Evolutionary conservation across 73 alveolate species (phyloP).

Genomic region (Blepharisma stoltei): DNA sequence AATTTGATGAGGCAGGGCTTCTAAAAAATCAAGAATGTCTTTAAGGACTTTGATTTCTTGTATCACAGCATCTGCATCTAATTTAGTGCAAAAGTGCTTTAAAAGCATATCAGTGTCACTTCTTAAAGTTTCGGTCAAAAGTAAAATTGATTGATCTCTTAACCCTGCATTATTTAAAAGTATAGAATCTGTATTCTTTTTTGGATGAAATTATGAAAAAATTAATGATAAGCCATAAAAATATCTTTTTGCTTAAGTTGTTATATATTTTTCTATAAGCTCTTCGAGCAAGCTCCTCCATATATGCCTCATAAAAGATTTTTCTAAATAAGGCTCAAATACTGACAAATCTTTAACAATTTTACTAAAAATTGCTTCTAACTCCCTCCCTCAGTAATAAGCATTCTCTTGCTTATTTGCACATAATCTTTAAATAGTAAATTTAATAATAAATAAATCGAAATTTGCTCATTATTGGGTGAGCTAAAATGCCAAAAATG

Average conservation of each 20-base stretch:
- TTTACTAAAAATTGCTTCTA: not conserved
- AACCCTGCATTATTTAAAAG: not conserved
- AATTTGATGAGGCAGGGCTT: constrained; percentile 49
- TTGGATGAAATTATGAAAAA: too few species aligned
- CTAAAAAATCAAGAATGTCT: constrained; percentile 63
- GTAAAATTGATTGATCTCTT: constrained; percentile 7
- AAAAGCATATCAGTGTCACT: constrained; percentile 9
- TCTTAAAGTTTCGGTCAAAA: constrained; percentile 10
- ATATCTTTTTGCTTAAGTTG: too few species aligned
- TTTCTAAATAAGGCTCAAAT: not conserved
- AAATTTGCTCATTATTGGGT: too few species aligned
- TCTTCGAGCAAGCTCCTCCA: constrained; percentile 21
- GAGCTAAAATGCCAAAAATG: too few species aligned
- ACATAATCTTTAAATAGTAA: too few species aligned
- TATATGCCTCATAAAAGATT: not conserved
- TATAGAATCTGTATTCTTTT: not conserved
- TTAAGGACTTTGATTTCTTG: constrained; percentile 52
- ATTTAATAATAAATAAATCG: too few species aligned
- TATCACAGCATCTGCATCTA: constrained; percentile 39
- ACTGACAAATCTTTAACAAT: not conserved
- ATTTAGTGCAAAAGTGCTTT: not conserved
- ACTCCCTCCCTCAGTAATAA: too few species aligned
- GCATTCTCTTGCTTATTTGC: too few species aligned
- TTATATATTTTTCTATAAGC: constrained; percentile 8
- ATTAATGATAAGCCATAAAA: too few species aligned